phyloP scores from a whole-genome alignment of 2,329 filamentous ascomycete genomes.

The Rhexocercosporidium sp. region DNA sequence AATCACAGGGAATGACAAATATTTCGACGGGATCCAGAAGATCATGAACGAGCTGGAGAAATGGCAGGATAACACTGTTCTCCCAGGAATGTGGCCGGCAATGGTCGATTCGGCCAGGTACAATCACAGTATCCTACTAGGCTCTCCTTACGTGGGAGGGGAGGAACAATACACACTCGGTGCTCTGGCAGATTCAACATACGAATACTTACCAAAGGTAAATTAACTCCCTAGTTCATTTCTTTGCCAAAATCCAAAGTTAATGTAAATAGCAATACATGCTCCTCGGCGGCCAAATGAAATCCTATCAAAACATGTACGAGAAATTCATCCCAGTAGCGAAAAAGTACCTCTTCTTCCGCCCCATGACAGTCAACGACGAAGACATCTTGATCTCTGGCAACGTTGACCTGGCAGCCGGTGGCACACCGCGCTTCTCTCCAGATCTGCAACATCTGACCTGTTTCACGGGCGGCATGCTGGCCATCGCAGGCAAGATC shows the following conservation, averaged over 20 bases:
- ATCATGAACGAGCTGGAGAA: conserved; percentile 62
- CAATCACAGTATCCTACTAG: conserved; percentile 30
- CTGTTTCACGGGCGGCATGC: conserved; percentile 76
- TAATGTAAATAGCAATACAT: conserved; percentile 42
- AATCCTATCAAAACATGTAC: conserved; percentile 47
- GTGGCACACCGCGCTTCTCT: conserved; percentile 47
- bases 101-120: conserved; percentile 53
- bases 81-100: conserved; percentile 69
- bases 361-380: conserved; percentile 48
- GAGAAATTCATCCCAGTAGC: conserved; percentile 52
- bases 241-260: not conserved
- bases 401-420: conserved; percentile 50
- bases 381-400: conserved; percentile 55
- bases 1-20: conserved; percentile 64
- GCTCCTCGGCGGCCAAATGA: conserved; percentile 36
- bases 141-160: conserved; percentile 57
- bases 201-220: conserved; percentile 71
- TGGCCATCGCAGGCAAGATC: conserved; percentile 69
- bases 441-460: conserved; percentile 65
- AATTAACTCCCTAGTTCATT: conserved; percentile 61
- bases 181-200: conserved; percentile 62
- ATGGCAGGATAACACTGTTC: conserved; percentile 57
- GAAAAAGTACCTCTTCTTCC: conserved; percentile 52
- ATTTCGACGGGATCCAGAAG: conserved; percentile 65
- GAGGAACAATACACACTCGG: conserved; percentile 62